These are phyloP conservation scores for Luffa aegyptiaca DNA, from an alignment of 306 rosid species.

Conservation along the genomic window DNA sequence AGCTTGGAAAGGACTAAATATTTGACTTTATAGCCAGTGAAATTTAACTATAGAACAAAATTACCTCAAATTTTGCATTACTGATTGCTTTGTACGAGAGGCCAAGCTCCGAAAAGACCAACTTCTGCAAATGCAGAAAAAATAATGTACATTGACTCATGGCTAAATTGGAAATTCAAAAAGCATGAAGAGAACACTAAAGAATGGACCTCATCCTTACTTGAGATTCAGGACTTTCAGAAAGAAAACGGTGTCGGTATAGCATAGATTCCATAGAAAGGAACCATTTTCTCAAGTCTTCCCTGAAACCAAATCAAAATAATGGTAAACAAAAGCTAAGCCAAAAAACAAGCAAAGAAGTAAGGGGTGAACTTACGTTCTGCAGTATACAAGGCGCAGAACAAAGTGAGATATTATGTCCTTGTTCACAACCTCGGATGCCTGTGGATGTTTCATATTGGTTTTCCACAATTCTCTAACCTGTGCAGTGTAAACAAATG, in stretches of 20 bases:
- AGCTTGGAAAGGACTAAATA: background rate
- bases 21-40: background rate
- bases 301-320: slow-evolving; percentile 30
- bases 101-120: slow-evolving; percentile 55
- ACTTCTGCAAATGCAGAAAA: slow-evolving; percentile 44
- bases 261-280: slow-evolving; percentile 75
- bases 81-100: slow-evolving; percentile 58
- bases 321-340: slow-evolving; percentile 3
- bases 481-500: slow-evolving; percentile 20
- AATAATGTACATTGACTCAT: background rate
- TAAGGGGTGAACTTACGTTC: slow-evolving; percentile 43
- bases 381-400: slow-evolving; percentile 79
- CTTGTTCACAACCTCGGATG: slow-evolving; percentile 58
- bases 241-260: slow-evolving; percentile 62
- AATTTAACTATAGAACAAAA: background rate
- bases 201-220: slow-evolving; percentile 24
- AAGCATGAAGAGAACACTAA: background rate
- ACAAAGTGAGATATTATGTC: slow-evolving; percentile 92
- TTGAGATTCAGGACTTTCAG: slow-evolving; percentile 48
- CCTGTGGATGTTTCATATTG: slow-evolving; percentile 55
- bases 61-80: slow-evolving; percentile 68
- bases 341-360: background rate
- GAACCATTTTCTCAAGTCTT: slow-evolving; percentile 93
- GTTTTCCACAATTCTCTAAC: slow-evolving; percentile 42
- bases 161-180: slow-evolving; percentile 12